phyloP scores from a whole-genome alignment of 2,329 filamentous ascomycete species.

The Thelonectria rubi region DNA sequence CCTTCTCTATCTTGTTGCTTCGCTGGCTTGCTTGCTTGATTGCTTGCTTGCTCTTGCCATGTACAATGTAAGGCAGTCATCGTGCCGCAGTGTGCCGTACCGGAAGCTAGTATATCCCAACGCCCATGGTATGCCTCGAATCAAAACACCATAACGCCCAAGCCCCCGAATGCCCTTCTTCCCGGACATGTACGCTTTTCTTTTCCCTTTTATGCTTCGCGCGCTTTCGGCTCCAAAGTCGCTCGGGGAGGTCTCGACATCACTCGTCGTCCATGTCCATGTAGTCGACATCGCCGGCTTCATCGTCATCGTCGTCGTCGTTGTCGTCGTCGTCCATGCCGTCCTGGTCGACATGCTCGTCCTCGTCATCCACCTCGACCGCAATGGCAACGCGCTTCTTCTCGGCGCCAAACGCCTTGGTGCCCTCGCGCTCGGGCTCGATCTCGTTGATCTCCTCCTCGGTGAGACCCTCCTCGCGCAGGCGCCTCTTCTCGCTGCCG shows the following conservation, averaged over 20 bases:
- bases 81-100: conserved; percentile 15
- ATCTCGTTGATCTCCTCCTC: conserved; percentile 61
- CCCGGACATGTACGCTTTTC: conserved; percentile 22
- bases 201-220: conserved; percentile 1
- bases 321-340: conserved; percentile 48
- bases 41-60: conserved; percentile 16
- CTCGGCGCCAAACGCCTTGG: conserved; percentile 55
- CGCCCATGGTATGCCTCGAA: conserved; percentile 29
- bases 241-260: neutral
- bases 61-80: conserved; percentile 1
- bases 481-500: conserved; percentile 67
- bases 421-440: conserved; percentile 49
- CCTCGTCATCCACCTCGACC: conserved; percentile 44
- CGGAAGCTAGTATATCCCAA: conserved; percentile 28
- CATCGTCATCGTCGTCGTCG: conserved; percentile 47
- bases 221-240: conserved; percentile 2
- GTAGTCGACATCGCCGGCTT: conserved; percentile 44
- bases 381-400: conserved; percentile 50
- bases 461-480: conserved; percentile 63
- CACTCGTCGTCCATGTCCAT: conserved; percentile 8
- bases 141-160: conserved; percentile 29
- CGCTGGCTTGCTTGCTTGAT: no score
- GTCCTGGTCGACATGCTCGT: conserved; percentile 45
- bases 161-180: conserved; percentile 21
- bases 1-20: conserved; percentile 9